Evolutionary conservation across 441 rosid genomes (phyloP).

Genomic region (Macaranga tanarius): DNA sequence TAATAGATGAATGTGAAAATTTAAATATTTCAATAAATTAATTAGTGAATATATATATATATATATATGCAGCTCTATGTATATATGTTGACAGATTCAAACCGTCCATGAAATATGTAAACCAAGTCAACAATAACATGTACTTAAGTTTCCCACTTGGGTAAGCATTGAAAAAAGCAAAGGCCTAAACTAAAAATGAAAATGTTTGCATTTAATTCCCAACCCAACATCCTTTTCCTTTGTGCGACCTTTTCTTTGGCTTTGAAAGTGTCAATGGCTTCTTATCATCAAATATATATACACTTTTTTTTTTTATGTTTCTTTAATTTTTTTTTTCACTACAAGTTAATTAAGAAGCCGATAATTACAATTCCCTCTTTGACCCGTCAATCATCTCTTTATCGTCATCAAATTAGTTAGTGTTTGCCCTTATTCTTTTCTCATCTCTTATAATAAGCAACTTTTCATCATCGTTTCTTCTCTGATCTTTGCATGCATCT

Average conservation of each 20-base stretch:
- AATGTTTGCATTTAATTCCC: neutral
- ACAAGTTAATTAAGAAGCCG: neutral
- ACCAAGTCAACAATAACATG: constrained; percentile 17
- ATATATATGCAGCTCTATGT: too few relatives aligned
- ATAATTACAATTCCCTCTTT: constrained; percentile 1
- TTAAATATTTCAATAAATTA: too few relatives aligned
- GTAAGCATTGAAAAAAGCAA: neutral
- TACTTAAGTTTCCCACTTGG: neutral
- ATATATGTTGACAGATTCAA: constrained; percentile 16
- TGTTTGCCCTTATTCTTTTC: neutral
- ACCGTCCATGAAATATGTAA: neutral
- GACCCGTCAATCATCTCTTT: constrained; percentile 17
- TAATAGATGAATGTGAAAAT: too few relatives aligned
- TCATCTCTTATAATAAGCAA: neutral
- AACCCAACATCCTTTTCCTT: neutral
- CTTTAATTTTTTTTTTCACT: neutral
- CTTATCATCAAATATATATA: neutral
- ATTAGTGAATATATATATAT: too few relatives aligned
- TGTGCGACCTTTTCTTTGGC: constrained; percentile 23
- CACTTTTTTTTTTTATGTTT: neutral
- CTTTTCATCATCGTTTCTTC: neutral
- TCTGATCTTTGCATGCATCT: constrained; percentile 7
- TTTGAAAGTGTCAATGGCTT: constrained; percentile 30
- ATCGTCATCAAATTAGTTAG: neutral
- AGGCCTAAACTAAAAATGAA: neutral